A percentile compares a stretch with the other conserved stretches of the same genome.
Evolutionary conservation across 2,329 filamentous ascomycete species (phyloP).

Genomic region (Talaromyces piceae): DNA sequence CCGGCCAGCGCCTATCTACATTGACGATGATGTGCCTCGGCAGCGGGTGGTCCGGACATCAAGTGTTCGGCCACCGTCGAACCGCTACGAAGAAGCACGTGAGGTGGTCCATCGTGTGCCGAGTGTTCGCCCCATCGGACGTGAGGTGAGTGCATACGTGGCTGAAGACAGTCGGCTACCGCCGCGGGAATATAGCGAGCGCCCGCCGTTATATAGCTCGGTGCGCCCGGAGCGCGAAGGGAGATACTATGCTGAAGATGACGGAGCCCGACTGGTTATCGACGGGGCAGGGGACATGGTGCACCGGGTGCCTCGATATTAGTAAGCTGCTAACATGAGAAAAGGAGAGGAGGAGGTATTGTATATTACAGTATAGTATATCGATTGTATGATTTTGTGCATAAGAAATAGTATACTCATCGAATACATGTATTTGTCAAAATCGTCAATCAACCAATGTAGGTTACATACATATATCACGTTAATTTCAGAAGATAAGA

Average conservation of each 20-base stretch:
- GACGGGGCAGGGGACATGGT: constrained; percentile 24
- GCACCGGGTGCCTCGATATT: constrained; percentile 29
- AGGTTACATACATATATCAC: too few species aligned
- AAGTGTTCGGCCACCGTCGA: constrained; percentile 50
- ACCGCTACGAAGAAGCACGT: constrained; percentile 37
- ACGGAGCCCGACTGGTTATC: constrained; percentile 23
- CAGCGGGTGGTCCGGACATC: constrained; percentile 51
- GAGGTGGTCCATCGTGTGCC: constrained; percentile 33
- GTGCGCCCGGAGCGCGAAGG: constrained; percentile 25
- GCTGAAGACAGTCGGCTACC: constrained; percentile 32
- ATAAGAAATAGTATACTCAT: too few species aligned
- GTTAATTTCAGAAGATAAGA: too few species aligned
- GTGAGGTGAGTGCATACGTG: constrained; percentile 37
- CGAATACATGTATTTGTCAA: too few species aligned
- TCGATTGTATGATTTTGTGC: too few species aligned
- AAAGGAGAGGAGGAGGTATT: neutral
- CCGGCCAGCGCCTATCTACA: constrained; percentile 28
- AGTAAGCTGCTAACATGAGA: constrained; percentile 7
- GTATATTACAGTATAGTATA: neutral
- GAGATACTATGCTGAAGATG: constrained; percentile 31
- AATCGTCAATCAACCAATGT: too few species aligned
- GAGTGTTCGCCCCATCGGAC: constrained; percentile 36
- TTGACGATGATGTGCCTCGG: constrained; percentile 60
- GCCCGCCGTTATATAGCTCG: constrained; percentile 32
- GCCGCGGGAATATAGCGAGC: constrained; percentile 44